Conservation (phyloP, 306 rosid genomes). For the Herpetospermum pedunculosum region DNA sequence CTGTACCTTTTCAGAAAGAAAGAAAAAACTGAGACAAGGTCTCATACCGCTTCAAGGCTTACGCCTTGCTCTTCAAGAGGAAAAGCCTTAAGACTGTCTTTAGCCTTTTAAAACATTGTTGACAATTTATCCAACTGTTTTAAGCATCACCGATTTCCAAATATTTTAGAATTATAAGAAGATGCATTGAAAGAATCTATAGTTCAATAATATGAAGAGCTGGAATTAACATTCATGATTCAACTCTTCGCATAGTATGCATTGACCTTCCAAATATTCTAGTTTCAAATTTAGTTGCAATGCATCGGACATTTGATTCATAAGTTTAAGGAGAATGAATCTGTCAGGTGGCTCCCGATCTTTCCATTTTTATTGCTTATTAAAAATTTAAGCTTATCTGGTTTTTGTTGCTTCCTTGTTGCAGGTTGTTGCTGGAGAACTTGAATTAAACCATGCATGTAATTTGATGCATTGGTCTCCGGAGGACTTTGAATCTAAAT, state of each 20-base stretch:
- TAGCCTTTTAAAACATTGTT: too few relatives aligned
- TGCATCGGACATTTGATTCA: neutral
- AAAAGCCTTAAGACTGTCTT: too few relatives aligned
- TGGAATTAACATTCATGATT: neutral
- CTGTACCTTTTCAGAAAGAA: too few relatives aligned
- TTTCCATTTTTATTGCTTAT: neutral
- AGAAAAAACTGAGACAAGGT: too few relatives aligned
- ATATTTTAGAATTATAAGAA: neutral
- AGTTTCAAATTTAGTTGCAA: slow-evolving; percentile 1
- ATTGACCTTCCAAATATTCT: neutral
- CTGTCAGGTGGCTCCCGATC: neutral
- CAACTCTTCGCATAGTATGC: neutral
- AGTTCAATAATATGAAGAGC: neutral
- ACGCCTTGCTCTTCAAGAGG: too few relatives aligned
- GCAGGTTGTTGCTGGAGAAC: slow-evolving; percentile 96
- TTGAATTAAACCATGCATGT: slow-evolving; percentile 78
- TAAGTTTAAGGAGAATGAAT: neutral
- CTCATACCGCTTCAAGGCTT: too few relatives aligned
- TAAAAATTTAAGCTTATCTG: neutral
- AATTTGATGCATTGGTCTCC: slow-evolving; percentile 91
- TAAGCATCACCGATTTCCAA: neutral
- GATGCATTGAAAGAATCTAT: neutral
- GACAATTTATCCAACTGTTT: neutral
- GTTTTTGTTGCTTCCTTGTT: slow-evolving; percentile 3
- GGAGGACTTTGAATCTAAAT: slow-evolving; percentile 80